phyloP scores from a whole-genome alignment of 208 protist genomes.

The Naegleria gruberi region DNA sequence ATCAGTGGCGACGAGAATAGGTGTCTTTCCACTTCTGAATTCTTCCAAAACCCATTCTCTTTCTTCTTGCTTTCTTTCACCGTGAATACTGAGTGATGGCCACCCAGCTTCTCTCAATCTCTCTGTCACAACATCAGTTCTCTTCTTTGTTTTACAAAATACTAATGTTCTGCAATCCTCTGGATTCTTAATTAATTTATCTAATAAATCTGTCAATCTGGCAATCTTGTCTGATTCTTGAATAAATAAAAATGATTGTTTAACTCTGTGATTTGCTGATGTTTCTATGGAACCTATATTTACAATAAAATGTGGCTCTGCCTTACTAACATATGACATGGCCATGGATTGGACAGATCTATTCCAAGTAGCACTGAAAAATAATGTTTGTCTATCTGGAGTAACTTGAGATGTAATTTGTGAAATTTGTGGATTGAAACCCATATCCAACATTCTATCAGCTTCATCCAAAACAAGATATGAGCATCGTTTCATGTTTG shows the following conservation, averaged over 20 bases:
- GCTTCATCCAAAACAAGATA: constrained; percentile 97
- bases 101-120: constrained; percentile 36
- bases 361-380: constrained; percentile 91
- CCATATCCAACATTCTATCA: constrained; percentile 97
- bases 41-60: constrained; percentile 73
- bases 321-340: constrained; percentile 62
- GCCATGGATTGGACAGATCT: constrained; percentile 63
- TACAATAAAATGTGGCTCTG: constrained; percentile 58
- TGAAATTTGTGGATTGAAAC: constrained; percentile 95
- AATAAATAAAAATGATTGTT: constrained; percentile 63
- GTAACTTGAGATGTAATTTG: constrained; percentile 83
- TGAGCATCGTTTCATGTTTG: constrained; percentile 56
- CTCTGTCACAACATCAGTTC: constrained; percentile 52
- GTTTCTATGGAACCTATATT: constrained; percentile 70
- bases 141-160: constrained; percentile 74
- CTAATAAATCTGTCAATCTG: background rate
- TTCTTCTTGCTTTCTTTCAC: constrained; percentile 75
- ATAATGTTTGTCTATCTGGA: constrained; percentile 88
- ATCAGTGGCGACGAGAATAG: constrained; percentile 76
- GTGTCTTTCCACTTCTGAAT: constrained; percentile 54
- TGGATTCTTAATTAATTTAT: background rate
- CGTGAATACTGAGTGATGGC: constrained; percentile 67
- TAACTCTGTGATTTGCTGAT: constrained; percentile 64
- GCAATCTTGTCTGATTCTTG: background rate
- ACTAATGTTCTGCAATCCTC: constrained; percentile 58